Evolutionary conservation across 169 alveolate species (phyloP), one percentile per base, ranked within the genome.

Genomic region (Miamiensis avidus): DNA sequence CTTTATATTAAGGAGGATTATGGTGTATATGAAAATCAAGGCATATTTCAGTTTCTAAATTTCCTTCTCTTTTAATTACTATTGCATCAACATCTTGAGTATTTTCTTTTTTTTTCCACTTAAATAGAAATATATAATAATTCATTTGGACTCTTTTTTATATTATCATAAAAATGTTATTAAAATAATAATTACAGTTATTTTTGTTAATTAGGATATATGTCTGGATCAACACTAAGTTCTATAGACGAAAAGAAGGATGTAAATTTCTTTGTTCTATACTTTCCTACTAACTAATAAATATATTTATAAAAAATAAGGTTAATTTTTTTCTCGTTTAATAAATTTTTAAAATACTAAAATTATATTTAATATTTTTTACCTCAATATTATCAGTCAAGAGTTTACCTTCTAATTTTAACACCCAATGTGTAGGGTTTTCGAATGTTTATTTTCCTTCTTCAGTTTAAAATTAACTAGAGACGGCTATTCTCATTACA

Each of bases 1-100:
- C 84, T 79, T 49, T 79, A 79, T 49, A 79, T 65, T 79, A 49
- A 28, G 65, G 31, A 28, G 84, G 84, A 16, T 65, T 49, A 29
- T 79, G 33, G 20, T 49, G 64, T 28, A 49, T 29, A 49, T 79
- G 64, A 64, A 79, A 25, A 64, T 79, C 75, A 49, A 79, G n/a
- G 0, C 64, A 29, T 29, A 31, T 74, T 28, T 34, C 76, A 29
- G 75, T 49, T 34, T 79, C 84, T 65, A 49, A 29, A 49, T 74
- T 79, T 33, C 84, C 65, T 32, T 79, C 28, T 30, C 31, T 79
- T 1, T 74, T 16, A 34, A 79, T 65, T 1, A 79, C 29, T 1
- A 79, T 79, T 16, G 76, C 75, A 6, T 79, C 76, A 73, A 15
- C 34, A 11, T 79, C 84, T n/a, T 4, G 29, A n/a, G 29, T 79